Base-by-base conservation (phyloP, 2,329 filamentous ascomycete genomes). In the Xylariaceae sp. region DNA sequence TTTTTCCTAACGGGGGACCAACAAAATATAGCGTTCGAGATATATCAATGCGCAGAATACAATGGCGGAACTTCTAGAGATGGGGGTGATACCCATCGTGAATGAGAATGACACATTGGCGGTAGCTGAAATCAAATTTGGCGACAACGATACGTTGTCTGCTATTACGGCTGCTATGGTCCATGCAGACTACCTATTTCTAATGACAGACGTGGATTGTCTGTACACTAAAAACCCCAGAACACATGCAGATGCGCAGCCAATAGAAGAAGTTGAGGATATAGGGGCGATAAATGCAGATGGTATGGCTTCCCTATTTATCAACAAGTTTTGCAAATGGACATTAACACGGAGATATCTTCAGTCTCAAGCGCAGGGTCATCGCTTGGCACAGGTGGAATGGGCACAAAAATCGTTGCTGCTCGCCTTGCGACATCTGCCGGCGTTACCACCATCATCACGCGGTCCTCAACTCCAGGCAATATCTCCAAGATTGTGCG, bases 151-250 rank as follows among this genome's bases (percentile, higher is more conserved):
- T 71, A 99, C 94, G 1, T 78, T 99, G 43, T 96, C 91, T 12
- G 94, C 94, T 51, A 97, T 99, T 62, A 96, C 94, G 0, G 90
- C 94, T 1, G 94, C 89, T 60, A 97, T 97, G 91, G 89, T 97
- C 17, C 90, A 96, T 65, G 94, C 94, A 46, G 92, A 99, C 66
- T 90, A 96, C 64, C 80, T 99, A 10, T 99, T 99, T 72, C 80
- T 99, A 58, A 97, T 99, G 94, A 99, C 94, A 1, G 94, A 99
- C 67, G 94, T 99, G 44, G 94, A 99, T 69, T 97, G 93, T 67
- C 78, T 99, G 12, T 99, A 99, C 71, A 91, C 96, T 71, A 94
- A 93, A 71, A 99, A 99, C 63, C 94, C 94, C 1, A 82, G 94
- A 31, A 86, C 84, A 1, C 79, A 96, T 63, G 85, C 90, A 0